These are phyloP conservation scores for Monosporozyma servazzii DNA, from an alignment of 805 yeast species.

Conservation along the genomic window DNA sequence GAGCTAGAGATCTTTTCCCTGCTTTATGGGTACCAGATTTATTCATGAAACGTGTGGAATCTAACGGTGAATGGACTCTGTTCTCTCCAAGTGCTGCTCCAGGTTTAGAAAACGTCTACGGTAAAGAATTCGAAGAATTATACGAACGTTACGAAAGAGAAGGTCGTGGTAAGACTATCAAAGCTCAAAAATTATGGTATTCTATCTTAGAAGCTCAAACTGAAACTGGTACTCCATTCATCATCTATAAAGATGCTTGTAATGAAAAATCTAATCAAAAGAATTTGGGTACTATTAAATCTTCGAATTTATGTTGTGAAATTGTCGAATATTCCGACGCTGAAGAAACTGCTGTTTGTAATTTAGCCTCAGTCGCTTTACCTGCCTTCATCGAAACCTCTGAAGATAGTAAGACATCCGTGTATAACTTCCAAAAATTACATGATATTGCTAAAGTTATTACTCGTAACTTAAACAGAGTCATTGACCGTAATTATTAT, in stretches of 20 bases:
- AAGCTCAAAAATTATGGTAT: constrained; percentile 85
- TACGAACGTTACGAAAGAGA: constrained; percentile 64
- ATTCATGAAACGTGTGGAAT: constrained; percentile 82
- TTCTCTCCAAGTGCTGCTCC: constrained; percentile 85
- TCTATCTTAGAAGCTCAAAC: constrained; percentile 84
- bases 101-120: constrained; percentile 72
- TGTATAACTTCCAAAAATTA: constrained; percentile 60
- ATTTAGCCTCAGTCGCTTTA: constrained; percentile 80
- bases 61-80: constrained; percentile 69
- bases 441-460: constrained; percentile 72
- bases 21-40: constrained; percentile 92
- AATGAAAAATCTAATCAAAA: constrained; percentile 79
- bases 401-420: constrained; percentile 33
- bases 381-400: constrained; percentile 57
- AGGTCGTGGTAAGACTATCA: constrained; percentile 48
- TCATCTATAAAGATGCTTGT: constrained; percentile 87
- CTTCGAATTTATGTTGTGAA: constrained; percentile 89
- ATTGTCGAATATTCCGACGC: constrained; percentile 82
- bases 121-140: constrained; percentile 65
- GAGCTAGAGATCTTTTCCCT: constrained; percentile 85
- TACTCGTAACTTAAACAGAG: constrained; percentile 63
- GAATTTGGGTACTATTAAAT: constrained; percentile 86
- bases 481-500: constrained; percentile 75
- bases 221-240: constrained; percentile 91
- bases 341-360: constrained; percentile 90